Percentiles rank a stretch among this genome's conserved stretches.
Conservation (phyloP, 495 filamentous ascomycete genomes). For the Hypoxylon fuscum region DNA sequence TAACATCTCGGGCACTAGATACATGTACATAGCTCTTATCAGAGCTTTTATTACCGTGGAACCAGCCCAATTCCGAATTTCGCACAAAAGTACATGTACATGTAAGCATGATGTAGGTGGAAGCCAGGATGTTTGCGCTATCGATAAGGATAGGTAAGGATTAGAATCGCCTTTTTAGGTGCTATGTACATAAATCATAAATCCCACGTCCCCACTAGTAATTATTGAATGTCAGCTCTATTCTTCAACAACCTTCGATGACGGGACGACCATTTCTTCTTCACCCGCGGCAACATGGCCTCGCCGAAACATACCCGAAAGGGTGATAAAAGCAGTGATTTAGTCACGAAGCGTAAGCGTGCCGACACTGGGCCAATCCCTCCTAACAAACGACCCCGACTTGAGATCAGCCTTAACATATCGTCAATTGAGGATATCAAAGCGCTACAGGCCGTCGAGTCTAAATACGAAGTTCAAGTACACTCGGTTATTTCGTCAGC, state of each 20-base stretch:
- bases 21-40: background rate
- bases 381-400: constrained; percentile 37
- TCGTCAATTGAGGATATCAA: constrained; percentile 36
- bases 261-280: background rate
- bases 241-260: constrained; percentile 10
- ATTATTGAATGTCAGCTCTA: constrained; percentile 3
- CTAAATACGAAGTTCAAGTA: constrained; percentile 51
- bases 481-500: constrained; percentile 64
- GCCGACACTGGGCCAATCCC: constrained; percentile 28
- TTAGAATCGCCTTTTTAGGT: background rate
- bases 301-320: constrained; percentile 5
- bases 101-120: too few species aligned
- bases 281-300: constrained; percentile 27
- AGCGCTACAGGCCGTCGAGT: constrained; percentile 27
- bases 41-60: background rate
- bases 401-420: constrained; percentile 29
- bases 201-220: background rate
- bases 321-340: constrained; percentile 5
- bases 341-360: constrained; percentile 39
- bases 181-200: background rate
- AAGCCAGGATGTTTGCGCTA: too few species aligned
- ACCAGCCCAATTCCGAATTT: background rate
- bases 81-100: background rate
- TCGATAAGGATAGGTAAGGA: too few species aligned
- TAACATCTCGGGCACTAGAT: background rate